These are phyloP conservation scores for Lactifluus pinguis DNA, from an alignment of 768 basidiomycete genomes.

Conservation along the genomic window DNA sequence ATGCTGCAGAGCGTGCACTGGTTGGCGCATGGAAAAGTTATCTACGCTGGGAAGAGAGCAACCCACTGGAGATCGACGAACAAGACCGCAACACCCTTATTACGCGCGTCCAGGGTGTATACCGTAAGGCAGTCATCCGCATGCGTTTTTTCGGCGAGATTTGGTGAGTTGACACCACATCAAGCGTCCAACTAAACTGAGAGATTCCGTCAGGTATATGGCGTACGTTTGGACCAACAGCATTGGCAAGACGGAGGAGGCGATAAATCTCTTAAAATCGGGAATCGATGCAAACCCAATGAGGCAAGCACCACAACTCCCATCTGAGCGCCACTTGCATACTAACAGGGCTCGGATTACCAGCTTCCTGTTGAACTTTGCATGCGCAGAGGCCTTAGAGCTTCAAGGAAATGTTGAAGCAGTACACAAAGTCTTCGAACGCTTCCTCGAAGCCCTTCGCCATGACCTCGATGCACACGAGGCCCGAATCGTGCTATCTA, in stretches of 20 bases:
- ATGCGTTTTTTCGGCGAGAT: constrained; percentile 95
- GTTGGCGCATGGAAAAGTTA: constrained; percentile 89
- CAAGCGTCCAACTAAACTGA: not conserved
- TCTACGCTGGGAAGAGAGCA: constrained; percentile 90
- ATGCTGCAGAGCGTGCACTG: constrained; percentile 57
- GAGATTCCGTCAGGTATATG: constrained; percentile 61
- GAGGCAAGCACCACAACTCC: constrained; percentile 35
- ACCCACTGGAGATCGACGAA: constrained; percentile 88
- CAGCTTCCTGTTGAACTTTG: constrained; percentile 87
- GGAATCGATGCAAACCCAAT: constrained; percentile 84
- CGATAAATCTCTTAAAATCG: constrained; percentile 64
- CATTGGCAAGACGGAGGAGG: constrained; percentile 74
- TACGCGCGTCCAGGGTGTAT: constrained; percentile 68
- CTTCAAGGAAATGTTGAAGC: constrained; percentile 52
- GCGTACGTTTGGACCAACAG: constrained; percentile 76
- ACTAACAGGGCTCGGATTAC: not conserved
- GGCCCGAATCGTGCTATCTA: constrained; percentile 31
- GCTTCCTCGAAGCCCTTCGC: constrained; percentile 59
- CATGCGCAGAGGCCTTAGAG: constrained; percentile 71
- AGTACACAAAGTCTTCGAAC: constrained; percentile 64
- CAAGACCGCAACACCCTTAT: constrained; percentile 61
- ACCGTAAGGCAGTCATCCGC: constrained; percentile 81
- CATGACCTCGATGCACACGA: constrained; percentile 55
- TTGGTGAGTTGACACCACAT: constrained; percentile 45
- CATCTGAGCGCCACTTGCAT: constrained; percentile 12